Evolutionary conservation across 257 asterid species (phyloP).

Genomic region (Dorcoceras hygrometricum): DNA sequence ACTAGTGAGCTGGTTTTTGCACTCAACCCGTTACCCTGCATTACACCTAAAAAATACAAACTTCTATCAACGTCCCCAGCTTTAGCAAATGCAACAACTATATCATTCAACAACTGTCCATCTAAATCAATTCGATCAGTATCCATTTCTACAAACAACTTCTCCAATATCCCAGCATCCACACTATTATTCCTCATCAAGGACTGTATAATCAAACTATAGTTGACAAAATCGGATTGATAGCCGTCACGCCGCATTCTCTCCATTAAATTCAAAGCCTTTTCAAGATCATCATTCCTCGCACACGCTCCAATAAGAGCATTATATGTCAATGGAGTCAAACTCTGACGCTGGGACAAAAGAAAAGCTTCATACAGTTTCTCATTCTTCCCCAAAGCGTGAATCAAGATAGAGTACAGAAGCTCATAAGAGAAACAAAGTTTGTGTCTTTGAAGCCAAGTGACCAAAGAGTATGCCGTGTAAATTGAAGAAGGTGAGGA

Average conservation of each 20-base stretch:
- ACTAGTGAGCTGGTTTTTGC: constrained; percentile 66
- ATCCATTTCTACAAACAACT: constrained; percentile 62
- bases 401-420: constrained; percentile 74
- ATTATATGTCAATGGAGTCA: constrained; percentile 85
- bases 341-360: constrained; percentile 65
- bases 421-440: constrained; percentile 87
- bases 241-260: constrained; percentile 84
- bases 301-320: constrained; percentile 98
- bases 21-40: constrained; percentile 83
- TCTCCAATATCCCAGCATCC: constrained; percentile 62
- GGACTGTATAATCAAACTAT: constrained; percentile 81
- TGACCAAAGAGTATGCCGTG: constrained; percentile 62
- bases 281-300: constrained; percentile 79
- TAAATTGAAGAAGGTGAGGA: constrained; percentile 60
- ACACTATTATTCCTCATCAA: constrained; percentile 48
- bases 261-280: constrained; percentile 79
- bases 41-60: constrained; percentile 50
- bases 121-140: constrained; percentile 78
- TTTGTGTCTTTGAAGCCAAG: constrained; percentile 83
- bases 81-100: constrained; percentile 70
- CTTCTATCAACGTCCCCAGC: constrained; percentile 75
- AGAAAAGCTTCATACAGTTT: constrained; percentile 90
- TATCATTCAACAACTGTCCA: constrained; percentile 72
- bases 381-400: constrained; percentile 78
- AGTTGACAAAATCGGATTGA: constrained; percentile 84